These are phyloP conservation scores for Orychophragmus violaceus DNA, from an alignment of 345 rosid species.

Conservation along the genomic window DNA sequence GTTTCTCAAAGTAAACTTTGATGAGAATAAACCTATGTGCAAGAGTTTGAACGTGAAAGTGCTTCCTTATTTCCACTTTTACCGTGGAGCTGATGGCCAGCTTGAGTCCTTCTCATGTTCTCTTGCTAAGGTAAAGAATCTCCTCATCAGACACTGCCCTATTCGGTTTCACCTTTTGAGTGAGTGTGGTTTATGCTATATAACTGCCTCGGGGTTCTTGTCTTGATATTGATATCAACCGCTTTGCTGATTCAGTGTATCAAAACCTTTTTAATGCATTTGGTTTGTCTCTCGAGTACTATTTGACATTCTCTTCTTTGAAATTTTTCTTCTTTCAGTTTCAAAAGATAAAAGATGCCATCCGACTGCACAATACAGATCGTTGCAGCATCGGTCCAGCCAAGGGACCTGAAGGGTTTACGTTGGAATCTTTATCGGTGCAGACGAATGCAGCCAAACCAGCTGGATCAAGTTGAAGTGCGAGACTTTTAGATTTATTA, in stretches of 20 bases:
- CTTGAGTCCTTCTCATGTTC: constrained; percentile 88
- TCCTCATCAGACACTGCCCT: not conserved
- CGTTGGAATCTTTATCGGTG: constrained; percentile 43
- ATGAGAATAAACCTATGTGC: constrained; percentile 89
- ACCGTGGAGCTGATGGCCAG: constrained; percentile 81
- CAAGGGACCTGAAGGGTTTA: constrained; percentile 51
- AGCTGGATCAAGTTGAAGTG: constrained; percentile 33
- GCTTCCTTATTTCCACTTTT: constrained; percentile 88
- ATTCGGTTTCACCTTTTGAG: not conserved
- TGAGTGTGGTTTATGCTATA: not conserved
- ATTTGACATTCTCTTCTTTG: not conserved
- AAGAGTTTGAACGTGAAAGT: constrained; percentile 81
- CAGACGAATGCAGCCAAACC: constrained; percentile 35
- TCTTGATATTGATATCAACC: not conserved
- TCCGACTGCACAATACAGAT: constrained; percentile 52
- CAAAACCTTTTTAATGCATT: not conserved
- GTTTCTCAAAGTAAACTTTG: constrained; percentile 84
- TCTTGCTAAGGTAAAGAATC: constrained; percentile 59
- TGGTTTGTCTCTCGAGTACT: constrained; percentile 1
- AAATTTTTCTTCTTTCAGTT: constrained; percentile 46
- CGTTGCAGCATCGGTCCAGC: constrained; percentile 57
- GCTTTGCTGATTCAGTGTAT: not conserved
- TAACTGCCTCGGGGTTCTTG: not conserved
- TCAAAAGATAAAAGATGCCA: constrained; percentile 84
- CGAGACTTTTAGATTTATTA: not conserved